Percentiles rank a stretch among this genome's conserved stretches.
Conservation (phyloP, 345 rosid species). For the Gossypium sturtianum region DNA sequence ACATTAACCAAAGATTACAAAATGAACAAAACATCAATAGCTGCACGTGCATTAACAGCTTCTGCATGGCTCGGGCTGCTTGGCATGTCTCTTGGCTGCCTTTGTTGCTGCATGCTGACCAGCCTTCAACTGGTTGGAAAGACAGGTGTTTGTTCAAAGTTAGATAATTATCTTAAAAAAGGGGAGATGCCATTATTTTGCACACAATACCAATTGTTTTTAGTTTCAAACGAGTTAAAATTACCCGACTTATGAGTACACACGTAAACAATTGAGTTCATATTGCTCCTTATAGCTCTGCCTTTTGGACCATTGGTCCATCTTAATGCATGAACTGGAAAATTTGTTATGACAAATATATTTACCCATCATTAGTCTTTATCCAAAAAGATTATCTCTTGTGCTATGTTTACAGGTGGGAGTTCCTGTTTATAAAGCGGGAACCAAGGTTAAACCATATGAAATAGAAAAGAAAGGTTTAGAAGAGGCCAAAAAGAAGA, state of each 20-base stretch:
- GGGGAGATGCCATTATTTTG: not conserved
- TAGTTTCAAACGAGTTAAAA: not conserved
- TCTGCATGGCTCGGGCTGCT: no score
- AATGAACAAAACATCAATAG: no score
- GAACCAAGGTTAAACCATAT: constrained; percentile 77
- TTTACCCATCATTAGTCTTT: not conserved
- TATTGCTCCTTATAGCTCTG: not conserved
- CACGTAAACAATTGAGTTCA: not conserved
- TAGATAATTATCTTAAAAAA: constrained; percentile 84
- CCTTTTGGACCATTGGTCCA: not conserved
- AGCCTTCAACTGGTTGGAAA: no score
- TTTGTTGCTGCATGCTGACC: no score
- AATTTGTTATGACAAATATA: not conserved
- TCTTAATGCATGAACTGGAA: not conserved
- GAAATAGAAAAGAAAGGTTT: constrained; percentile 90
- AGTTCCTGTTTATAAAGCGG: constrained; percentile 81
- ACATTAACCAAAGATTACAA: no score
- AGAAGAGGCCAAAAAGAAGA: constrained; percentile 74
- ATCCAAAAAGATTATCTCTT: constrained; percentile 11
- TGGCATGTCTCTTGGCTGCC: no score
- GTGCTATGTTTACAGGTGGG: constrained; percentile 54
- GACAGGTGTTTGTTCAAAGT: constrained; percentile 92
- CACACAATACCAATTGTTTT: not conserved
- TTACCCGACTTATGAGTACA: not conserved
- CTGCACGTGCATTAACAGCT: no score